Conservation (phyloP, 2,329 filamentous ascomycete species). For the Trichoderma atroviride region DNA sequence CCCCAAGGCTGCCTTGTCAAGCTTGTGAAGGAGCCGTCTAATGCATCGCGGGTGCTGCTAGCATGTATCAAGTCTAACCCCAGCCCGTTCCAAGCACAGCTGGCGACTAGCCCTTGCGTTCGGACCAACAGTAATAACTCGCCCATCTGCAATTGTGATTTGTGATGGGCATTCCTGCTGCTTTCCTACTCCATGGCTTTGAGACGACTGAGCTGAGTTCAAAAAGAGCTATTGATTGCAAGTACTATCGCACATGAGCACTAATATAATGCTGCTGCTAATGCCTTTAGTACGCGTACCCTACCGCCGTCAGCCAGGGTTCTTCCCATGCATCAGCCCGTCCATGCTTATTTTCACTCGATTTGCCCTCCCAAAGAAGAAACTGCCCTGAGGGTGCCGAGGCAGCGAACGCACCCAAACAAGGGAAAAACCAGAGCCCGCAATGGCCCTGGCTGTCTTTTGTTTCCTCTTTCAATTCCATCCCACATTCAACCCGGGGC, state of each 20-base stretch:
- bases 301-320: constrained; percentile 6
- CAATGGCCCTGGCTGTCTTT: not conserved
- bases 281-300: not conserved
- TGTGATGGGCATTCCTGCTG: constrained; percentile 11
- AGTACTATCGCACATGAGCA: no score
- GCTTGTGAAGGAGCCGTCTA: not conserved
- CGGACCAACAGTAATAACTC: constrained; percentile 2
- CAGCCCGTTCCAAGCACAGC: not conserved
- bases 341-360: constrained; percentile 15
- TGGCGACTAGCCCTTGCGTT: constrained; percentile 8
- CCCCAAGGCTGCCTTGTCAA: not conserved
- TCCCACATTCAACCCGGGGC: not conserved
- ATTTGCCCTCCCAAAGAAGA: not conserved
- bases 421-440: not conserved
- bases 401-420: not conserved
- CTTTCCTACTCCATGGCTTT: not conserved
- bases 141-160: constrained; percentile 1
- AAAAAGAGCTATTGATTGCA: no score
- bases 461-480: not conserved
- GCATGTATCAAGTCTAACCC: not conserved
- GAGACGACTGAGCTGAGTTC: not conserved
- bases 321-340: constrained; percentile 17
- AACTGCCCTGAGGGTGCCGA: not conserved
- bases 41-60: not conserved
- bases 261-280: no score